These are phyloP conservation scores for Populus alba DNA, from an alignment of 345 rosid species.

Conservation along the genomic window DNA sequence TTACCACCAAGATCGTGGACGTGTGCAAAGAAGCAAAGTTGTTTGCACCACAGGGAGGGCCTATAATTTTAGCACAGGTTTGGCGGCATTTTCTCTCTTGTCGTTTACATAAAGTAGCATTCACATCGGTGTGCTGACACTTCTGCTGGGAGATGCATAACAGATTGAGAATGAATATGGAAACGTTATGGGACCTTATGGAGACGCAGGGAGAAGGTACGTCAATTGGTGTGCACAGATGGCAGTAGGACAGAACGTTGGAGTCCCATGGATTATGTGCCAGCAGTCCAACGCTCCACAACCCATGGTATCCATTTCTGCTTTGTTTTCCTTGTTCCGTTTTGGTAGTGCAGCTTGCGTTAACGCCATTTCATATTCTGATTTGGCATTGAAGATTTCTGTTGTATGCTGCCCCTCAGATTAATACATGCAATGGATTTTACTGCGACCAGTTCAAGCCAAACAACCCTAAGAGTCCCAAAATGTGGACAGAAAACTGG, in stretches of 20 bases:
- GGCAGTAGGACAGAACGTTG: slow-evolving; percentile 53
- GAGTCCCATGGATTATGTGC: slow-evolving; percentile 88
- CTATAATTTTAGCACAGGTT: slow-evolving; percentile 71
- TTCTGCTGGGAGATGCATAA: slow-evolving; percentile 19
- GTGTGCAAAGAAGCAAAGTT: slow-evolving; percentile 57
- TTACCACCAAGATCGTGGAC: slow-evolving; percentile 50
- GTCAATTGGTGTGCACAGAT: slow-evolving; percentile 62
- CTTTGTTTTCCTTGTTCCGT: background rate
- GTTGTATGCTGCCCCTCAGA: slow-evolving; percentile 23
- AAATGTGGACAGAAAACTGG: too few species aligned
- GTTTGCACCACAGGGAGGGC: slow-evolving; percentile 79
- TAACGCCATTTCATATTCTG: too few species aligned
- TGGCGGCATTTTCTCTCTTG: background rate
- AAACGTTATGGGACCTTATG: slow-evolving; percentile 45
- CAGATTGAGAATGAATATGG: slow-evolving; percentile 53
- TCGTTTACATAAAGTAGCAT: background rate
- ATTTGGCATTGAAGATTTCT: background rate
- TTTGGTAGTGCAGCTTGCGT: too few species aligned
- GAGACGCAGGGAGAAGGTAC: slow-evolving; percentile 53
- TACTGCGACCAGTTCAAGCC: too few species aligned
- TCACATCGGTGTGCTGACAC: background rate
- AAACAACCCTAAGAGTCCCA: too few species aligned
- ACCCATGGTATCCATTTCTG: slow-evolving; percentile 29
- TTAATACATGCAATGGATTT: slow-evolving; percentile 6
- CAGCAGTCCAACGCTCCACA: slow-evolving; percentile 62